phyloP scores from a whole-genome alignment of 2,329 filamentous ascomycete species.

The Claviceps sp. region DNA sequence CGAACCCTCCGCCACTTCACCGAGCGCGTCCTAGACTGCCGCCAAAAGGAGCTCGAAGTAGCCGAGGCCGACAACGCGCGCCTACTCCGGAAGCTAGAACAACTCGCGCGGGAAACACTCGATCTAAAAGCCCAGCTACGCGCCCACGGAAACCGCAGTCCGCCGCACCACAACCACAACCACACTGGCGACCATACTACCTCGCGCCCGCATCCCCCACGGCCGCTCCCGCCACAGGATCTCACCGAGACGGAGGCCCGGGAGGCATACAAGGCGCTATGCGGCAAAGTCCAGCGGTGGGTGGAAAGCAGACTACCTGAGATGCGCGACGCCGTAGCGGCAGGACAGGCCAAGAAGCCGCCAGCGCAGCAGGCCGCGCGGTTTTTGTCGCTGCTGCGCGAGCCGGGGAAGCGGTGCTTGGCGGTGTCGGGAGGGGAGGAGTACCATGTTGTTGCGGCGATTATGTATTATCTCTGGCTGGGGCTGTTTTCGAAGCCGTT shows the following conservation, averaged over 20 bases:
- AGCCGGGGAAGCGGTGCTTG: constrained; percentile 21
- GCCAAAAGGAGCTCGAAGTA: constrained; percentile 21
- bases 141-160: constrained; percentile 12
- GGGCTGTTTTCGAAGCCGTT: constrained; percentile 23
- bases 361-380: constrained; percentile 15
- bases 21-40: constrained; percentile 22
- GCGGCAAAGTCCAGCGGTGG: constrained; percentile 22
- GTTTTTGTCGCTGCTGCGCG: constrained; percentile 20
- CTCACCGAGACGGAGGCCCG: constrained; percentile 23
- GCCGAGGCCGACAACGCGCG: constrained; percentile 17
- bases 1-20: constrained; percentile 21
- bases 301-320: constrained; percentile 20
- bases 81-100: constrained; percentile 16
- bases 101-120: constrained; percentile 17
- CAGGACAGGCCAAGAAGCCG: constrained; percentile 14
- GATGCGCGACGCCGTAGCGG: constrained; percentile 19
- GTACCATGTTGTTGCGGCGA: constrained; percentile 21
- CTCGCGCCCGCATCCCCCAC: constrained; percentile 18
- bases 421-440: constrained; percentile 19
- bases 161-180: constrained; percentile 10
- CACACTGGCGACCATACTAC: constrained; percentile 20
- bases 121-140: constrained; percentile 16
- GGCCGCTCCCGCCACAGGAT: constrained; percentile 19
- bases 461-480: constrained; percentile 25
- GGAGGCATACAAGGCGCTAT: constrained; percentile 20